phyloP scores from a whole-genome alignment of 106 monocot genomes.

The Acorus calamus region DNA sequence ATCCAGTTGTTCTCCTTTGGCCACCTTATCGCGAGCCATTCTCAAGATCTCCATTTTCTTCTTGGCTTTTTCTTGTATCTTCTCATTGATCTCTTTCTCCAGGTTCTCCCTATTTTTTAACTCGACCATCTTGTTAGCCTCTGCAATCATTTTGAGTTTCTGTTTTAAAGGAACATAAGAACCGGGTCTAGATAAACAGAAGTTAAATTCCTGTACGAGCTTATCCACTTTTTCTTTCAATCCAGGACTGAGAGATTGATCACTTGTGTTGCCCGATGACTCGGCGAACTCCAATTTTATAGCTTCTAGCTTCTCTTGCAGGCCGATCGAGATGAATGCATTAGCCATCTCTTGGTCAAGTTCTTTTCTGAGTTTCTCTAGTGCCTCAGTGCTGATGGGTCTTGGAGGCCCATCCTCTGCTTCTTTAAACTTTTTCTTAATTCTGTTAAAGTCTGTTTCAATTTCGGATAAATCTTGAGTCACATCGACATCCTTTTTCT shows the following conservation, averaged over 20 bases:
- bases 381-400: constrained; percentile 29
- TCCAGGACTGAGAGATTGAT: constrained; percentile 20
- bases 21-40: constrained; percentile 31
- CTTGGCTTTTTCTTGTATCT: constrained; percentile 31
- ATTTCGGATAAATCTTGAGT: constrained; percentile 36
- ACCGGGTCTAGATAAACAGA: constrained; percentile 30
- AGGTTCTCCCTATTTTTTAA: constrained; percentile 43
- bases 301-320: constrained; percentile 59
- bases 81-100: constrained; percentile 65
- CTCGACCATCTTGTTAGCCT: constrained; percentile 33
- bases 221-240: constrained; percentile 47
- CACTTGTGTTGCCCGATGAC: constrained; percentile 15
- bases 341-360: constrained; percentile 56
- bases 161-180: constrained; percentile 45
- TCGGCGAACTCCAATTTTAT: constrained; percentile 57
- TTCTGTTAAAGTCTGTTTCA: constrained; percentile 43
- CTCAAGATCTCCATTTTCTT: constrained; percentile 40
- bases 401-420: constrained; percentile 19
- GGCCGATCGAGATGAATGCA: constrained; percentile 58
- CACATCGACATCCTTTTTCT: constrained; percentile 47
- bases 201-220: constrained; percentile 58
- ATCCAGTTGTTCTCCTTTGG: constrained; percentile 40
- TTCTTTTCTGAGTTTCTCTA: constrained; percentile 45
- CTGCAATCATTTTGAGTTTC: constrained; percentile 44
- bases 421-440: constrained; percentile 34